Base-by-base conservation (phyloP, 225 moss, liverwort and hornwort genomes). In the Physcomitrium patens region DNA sequence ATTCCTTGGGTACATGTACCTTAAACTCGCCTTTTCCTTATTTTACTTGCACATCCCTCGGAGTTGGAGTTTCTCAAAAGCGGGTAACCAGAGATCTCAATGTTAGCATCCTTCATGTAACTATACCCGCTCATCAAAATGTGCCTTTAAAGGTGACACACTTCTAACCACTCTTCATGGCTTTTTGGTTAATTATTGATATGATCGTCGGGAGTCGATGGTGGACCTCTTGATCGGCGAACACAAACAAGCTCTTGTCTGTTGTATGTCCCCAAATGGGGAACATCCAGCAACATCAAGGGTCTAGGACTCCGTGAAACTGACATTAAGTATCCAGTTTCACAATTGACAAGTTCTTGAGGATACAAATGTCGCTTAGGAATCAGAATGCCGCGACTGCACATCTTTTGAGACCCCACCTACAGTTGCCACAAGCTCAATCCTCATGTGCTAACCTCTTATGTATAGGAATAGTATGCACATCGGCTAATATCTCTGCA, bases 301-400 rank as follows among this genome's bases (percentile, higher is more conserved):
- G 53, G 67, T 22, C 54, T 43, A 49, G 62, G 48, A 49, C 27
- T 67, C 11, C 18, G 64, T 13, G 61, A 55, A 7, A 17, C 16
- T 17, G 53, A 16, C 53, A 7, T 22, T 50, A 28, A 50, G 63
- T 42, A 67, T 71, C 24, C 68, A 63, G 63, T 60, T 11, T 68
- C 49, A 45, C 56, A 63, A 62, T 79, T 83, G 79, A 83, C 83
- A 62, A 63, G 68, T 83, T 83, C 76, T 37, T 37, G 31, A 37
- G 65, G 22, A 49, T 63, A 45, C 71, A 55, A 41, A 67, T 45
- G 47, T 14, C 19, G 42, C 67, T 19, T 1, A 7, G 31, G 31
- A 37, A 17, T 55, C 54, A 55, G 54, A 55, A 55, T 55, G n/a
- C 11, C 48, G 11, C 12, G 16, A 22, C 50, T 50, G 70, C 65